Evolutionary conservation across 148 eudicot species (phyloP).

Genomic region (Rhododendron vialii): DNA sequence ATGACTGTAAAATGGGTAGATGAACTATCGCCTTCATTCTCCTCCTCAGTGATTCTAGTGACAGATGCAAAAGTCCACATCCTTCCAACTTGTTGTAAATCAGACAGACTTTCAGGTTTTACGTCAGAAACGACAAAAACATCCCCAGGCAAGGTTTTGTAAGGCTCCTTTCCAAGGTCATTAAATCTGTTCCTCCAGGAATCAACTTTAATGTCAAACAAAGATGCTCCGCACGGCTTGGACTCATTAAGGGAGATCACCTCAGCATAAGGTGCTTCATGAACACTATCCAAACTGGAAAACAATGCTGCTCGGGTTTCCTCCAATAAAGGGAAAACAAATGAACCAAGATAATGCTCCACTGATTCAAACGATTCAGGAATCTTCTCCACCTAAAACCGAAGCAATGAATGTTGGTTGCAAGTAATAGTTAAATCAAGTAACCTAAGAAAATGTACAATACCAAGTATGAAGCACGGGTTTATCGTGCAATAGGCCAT

Average conservation of each 20-base stretch:
- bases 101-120: constrained; percentile 41
- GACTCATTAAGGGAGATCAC: constrained; percentile 26
- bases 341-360: constrained; percentile 45
- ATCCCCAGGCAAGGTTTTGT: constrained; percentile 65
- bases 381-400: constrained; percentile 47
- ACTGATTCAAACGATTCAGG: constrained; percentile 41
- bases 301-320: constrained; percentile 58
- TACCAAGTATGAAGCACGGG: not conserved
- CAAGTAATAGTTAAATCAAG: not conserved
- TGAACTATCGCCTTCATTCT: constrained; percentile 23
- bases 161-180: constrained; percentile 52
- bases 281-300: constrained; percentile 43
- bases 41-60: constrained; percentile 19
- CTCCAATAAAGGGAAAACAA: constrained; percentile 53
- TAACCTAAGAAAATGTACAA: not conserved
- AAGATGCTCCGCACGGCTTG: not conserved
- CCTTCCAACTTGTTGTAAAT: constrained; percentile 33
- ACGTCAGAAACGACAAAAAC: constrained; percentile 39
- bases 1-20: constrained; percentile 32
- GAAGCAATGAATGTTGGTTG: constrained; percentile 7
- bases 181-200: constrained; percentile 50
- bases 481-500: not conserved
- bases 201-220: constrained; percentile 41
- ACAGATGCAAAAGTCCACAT: constrained; percentile 49
- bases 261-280: constrained; percentile 60